These are phyloP conservation scores for Boletus tomentosulus DNA, from an alignment of 768 basidiomycete genomes.

Conservation along the genomic window DNA sequence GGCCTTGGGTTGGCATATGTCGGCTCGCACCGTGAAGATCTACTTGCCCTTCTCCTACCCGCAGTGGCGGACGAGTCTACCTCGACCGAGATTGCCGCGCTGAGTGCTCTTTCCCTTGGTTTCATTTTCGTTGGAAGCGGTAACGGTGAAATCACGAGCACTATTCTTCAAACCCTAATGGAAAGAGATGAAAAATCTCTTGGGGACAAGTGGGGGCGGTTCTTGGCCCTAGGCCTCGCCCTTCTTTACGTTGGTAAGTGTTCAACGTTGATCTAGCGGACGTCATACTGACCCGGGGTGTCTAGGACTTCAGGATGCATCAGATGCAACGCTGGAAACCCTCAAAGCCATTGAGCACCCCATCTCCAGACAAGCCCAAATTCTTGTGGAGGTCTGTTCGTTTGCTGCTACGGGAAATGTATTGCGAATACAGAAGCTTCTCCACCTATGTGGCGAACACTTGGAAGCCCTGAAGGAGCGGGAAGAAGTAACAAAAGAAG, in stretches of 20 bases:
- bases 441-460: constrained; percentile 93
- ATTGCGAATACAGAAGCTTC: constrained; percentile 84
- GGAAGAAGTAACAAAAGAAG: constrained; percentile 33
- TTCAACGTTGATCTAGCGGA: constrained; percentile 3
- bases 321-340: constrained; percentile 91
- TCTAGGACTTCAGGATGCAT: constrained; percentile 84
- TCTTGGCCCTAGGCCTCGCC: constrained; percentile 85
- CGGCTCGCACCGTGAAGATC: constrained; percentile 87
- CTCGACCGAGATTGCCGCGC: constrained; percentile 84
- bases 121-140: constrained; percentile 96
- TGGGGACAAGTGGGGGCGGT: constrained; percentile 92
- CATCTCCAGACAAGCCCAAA: constrained; percentile 83
- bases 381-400: constrained; percentile 90
- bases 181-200: constrained; percentile 72
- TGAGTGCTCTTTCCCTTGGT: constrained; percentile 85
- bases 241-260: constrained; percentile 81
- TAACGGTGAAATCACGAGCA: constrained; percentile 86
- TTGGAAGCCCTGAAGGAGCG: constrained; percentile 47
- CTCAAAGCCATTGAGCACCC: constrained; percentile 92
- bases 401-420: constrained; percentile 97
- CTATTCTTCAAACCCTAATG: constrained; percentile 90
- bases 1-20: constrained; percentile 93
- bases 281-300: constrained; percentile 5
- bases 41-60: constrained; percentile 74
- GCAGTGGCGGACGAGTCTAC: constrained; percentile 74